Conservation (phyloP, 495 filamentous ascomycete species). For the Alectoria sarmentosa region DNA sequence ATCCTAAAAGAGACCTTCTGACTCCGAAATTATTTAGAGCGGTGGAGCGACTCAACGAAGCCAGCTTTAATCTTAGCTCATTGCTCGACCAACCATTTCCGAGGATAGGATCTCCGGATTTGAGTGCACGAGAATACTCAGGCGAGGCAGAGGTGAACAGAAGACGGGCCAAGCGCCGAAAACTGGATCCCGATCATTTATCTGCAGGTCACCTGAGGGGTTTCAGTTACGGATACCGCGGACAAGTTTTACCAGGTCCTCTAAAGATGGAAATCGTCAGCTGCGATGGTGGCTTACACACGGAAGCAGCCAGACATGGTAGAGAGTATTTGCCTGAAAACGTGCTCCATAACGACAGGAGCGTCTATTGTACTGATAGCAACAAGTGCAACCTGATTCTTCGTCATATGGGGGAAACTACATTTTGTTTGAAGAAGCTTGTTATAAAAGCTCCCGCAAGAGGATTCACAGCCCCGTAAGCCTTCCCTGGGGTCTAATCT, state of each 20-base stretch:
- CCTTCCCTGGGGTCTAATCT: slow-evolving; percentile 20
- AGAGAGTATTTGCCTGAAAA: slow-evolving; percentile 67
- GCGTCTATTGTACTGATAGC: slow-evolving; percentile 83
- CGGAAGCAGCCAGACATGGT: slow-evolving; percentile 42
- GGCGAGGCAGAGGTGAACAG: slow-evolving; percentile 36
- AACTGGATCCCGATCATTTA: slow-evolving; percentile 57
- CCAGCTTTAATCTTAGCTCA: slow-evolving; percentile 40
- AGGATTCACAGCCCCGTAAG: slow-evolving; percentile 82
- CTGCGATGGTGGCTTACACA: slow-evolving; percentile 81
- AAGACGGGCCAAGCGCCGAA: slow-evolving; percentile 62
- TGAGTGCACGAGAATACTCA: slow-evolving; percentile 34
- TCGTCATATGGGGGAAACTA: slow-evolving; percentile 65
- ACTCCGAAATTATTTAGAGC: too few species aligned
- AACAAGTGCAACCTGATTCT: slow-evolving; percentile 79
- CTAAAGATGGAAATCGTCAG: slow-evolving; percentile 78
- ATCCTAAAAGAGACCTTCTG: too few species aligned
- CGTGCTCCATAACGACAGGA: slow-evolving; percentile 70
- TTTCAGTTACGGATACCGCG: slow-evolving; percentile 72
- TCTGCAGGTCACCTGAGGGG: slow-evolving; percentile 42
- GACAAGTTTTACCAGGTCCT: slow-evolving; percentile 72
- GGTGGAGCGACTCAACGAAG: slow-evolving; percentile 34
- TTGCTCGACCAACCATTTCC: slow-evolving; percentile 43
- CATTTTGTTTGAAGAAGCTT: slow-evolving; percentile 75
- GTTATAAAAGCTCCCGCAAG: slow-evolving; percentile 79
- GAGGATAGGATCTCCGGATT: slow-evolving; percentile 32